phyloP scores from a whole-genome alignment of 202 grass and related monocot genomes.

The Zizania palustris region DNA sequence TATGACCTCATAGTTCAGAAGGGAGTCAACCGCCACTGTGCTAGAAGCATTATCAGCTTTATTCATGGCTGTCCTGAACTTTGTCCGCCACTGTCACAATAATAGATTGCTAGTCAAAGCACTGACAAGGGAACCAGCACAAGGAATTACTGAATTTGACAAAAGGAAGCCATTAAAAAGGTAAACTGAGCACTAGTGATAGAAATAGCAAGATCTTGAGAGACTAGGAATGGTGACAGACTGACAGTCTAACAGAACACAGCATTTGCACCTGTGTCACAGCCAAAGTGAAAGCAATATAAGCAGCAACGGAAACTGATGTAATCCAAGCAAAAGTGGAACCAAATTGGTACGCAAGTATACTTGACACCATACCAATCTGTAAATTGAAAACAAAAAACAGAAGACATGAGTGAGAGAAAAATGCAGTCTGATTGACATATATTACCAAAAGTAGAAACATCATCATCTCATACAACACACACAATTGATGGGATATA shows the following conservation, averaged over 20 bases:
- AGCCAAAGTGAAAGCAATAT: constrained; percentile 93
- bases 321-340: constrained; percentile 98
- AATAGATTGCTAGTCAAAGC: constrained; percentile 13
- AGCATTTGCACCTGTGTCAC: constrained; percentile 74
- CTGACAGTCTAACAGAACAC: neutral
- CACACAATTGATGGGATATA: neutral
- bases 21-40: constrained; percentile 84
- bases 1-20: constrained; percentile 94
- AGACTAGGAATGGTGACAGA: constrained; percentile 12
- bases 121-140: constrained; percentile 29
- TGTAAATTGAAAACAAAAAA: constrained; percentile 48
- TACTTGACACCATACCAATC: constrained; percentile 94
- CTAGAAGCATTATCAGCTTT: constrained; percentile 96
- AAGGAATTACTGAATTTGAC: neutral
- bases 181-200: constrained; percentile 30
- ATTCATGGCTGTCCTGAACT: constrained; percentile 92
- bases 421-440: constrained; percentile 23
- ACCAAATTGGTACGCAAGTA: constrained; percentile 95
- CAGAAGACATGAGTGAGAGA: constrained; percentile 30
- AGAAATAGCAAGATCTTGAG: constrained; percentile 23
- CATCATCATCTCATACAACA: constrained; percentile 18
- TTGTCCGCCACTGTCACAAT: constrained; percentile 85
- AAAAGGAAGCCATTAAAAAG: constrained; percentile 14
- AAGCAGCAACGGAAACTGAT: constrained; percentile 89
- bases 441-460: constrained; percentile 27